Evolutionary conservation across 2,329 filamentous ascomycete genomes (phyloP).

Genomic region (Aspergillus alliaceus): DNA sequence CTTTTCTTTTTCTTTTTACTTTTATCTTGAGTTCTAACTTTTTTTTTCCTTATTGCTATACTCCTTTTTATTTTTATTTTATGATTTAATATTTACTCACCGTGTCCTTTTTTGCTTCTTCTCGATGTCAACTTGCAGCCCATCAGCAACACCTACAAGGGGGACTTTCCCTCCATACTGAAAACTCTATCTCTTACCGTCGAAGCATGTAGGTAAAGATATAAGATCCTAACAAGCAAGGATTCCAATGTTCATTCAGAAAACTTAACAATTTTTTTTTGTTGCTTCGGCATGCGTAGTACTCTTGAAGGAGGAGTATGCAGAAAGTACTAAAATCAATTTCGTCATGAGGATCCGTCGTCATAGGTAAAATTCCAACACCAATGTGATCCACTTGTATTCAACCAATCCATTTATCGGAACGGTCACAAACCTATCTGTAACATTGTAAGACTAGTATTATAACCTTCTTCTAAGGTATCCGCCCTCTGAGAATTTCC

Average conservation of each 20-base stretch:
- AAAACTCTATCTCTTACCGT: neutral
- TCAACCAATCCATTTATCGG: constrained; percentile 8
- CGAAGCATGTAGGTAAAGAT: too few species aligned
- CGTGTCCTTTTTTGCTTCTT: neutral
- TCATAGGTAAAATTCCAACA: neutral
- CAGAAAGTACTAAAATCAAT: neutral
- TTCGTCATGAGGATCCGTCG: neutral
- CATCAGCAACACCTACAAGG: neutral
- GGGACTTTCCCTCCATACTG: neutral
- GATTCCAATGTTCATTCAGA: too few species aligned
- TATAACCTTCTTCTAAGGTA: neutral
- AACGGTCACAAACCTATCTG: constrained; percentile 4
- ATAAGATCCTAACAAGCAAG: too few species aligned
- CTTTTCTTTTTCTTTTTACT: constrained; percentile 3
- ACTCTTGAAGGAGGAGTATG: neutral
- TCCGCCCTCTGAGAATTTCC: constrained; percentile 9
- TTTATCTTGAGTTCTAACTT: constrained; percentile 7
- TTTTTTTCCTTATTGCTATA: constrained; percentile 5
- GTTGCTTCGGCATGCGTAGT: neutral
- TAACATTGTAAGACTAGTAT: too few species aligned
- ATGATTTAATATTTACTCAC: neutral
- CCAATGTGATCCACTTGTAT: constrained; percentile 3
- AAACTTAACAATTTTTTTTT: too few species aligned
- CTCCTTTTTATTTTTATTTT: neutral
- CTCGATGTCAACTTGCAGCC: neutral